Percentiles rank a stretch among this genome's conserved stretches.
phyloP scores from a whole-genome alignment of 192 early-diverging fungal genomes.

The Backusella australiensis region DNA sequence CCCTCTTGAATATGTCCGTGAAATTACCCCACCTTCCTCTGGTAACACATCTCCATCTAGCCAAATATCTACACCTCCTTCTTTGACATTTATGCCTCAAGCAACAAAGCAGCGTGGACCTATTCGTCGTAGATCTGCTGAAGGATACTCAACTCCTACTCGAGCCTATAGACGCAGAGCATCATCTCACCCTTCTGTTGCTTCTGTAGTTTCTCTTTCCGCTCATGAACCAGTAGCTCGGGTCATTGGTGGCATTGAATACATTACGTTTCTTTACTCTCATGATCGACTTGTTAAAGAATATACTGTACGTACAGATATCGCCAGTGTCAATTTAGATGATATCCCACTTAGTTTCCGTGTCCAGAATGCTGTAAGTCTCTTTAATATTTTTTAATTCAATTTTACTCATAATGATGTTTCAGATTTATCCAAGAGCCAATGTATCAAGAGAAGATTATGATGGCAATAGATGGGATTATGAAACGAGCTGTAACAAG shows the following conservation, averaged over 20 bases:
- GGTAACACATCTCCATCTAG: neutral
- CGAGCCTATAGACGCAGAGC: constrained; percentile 7
- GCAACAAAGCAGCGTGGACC: neutral
- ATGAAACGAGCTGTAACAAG: constrained; percentile 72
- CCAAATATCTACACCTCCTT: neutral
- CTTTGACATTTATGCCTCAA: neutral
- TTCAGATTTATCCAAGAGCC: constrained; percentile 70
- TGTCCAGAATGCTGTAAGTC: constrained; percentile 25
- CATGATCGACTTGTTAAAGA: constrained; percentile 27
- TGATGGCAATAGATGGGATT: constrained; percentile 70
- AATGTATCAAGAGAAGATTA: constrained; percentile 45
- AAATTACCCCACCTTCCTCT: constrained; percentile 11
- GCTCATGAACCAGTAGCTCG: constrained; percentile 25
- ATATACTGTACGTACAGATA: constrained; percentile 31
- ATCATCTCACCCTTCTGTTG: constrained; percentile 23
- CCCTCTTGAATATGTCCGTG: neutral
- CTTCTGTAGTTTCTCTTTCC: constrained; percentile 26
- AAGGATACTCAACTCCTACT: neutral
- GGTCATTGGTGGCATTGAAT: constrained; percentile 23
- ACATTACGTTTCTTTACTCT: constrained; percentile 30
- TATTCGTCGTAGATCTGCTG: neutral
- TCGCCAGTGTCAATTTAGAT: constrained; percentile 19
- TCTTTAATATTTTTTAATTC: neutral
- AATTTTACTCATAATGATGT: neutral
- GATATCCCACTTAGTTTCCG: constrained; percentile 15